Evolutionary conservation across 163 green algal genomes (phyloP).

Genomic region (Chlamydomonas reinhardtii): DNA sequence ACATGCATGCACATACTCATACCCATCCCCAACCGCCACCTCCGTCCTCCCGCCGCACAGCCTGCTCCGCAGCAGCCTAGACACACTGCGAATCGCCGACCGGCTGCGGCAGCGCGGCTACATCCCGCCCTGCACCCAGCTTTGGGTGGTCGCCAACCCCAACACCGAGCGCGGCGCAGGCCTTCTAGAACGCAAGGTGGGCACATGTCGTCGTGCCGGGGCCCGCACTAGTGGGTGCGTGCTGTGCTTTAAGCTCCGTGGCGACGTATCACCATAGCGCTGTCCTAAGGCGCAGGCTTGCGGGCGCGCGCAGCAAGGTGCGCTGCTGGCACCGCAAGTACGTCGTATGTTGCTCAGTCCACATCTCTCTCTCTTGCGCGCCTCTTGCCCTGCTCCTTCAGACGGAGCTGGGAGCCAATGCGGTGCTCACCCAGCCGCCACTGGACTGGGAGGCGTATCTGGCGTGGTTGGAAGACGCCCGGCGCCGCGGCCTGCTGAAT

Average conservation of each 20-base stretch:
- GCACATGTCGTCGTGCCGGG: too few relatives aligned
- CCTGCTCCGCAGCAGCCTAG: slow-evolving; percentile 65
- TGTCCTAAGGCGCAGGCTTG: too few relatives aligned
- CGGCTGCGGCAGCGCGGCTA: slow-evolving; percentile 61
- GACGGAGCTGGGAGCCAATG: slow-evolving; percentile 75
- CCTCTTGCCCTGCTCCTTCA: too few relatives aligned
- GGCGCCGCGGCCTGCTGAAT: slow-evolving; percentile 47
- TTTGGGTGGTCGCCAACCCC: slow-evolving; percentile 92
- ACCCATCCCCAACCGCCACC: too few relatives aligned
- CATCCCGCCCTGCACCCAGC: slow-evolving; percentile 60
- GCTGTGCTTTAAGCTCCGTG: too few relatives aligned
- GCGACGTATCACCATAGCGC: too few relatives aligned
- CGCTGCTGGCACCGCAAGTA: too few relatives aligned
- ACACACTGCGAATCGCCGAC: slow-evolving; percentile 67
- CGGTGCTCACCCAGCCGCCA: slow-evolving; percentile 88
- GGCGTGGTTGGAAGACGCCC: slow-evolving; percentile 71
- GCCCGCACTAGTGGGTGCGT: too few relatives aligned
- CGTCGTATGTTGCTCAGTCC: too few relatives aligned
- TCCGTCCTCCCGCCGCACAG: slow-evolving; percentile 38
- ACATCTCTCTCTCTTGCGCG: too few relatives aligned
- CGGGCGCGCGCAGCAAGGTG: too few relatives aligned
- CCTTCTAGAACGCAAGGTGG: slow-evolving; percentile 75
- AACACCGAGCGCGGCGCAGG: slow-evolving; percentile 64
- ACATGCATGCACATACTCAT: too few relatives aligned
- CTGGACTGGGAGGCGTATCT: slow-evolving; percentile 76